Base-by-base conservation (phyloP, 1,284 basidiomycete species). In the Wallemia mellicola region DNA sequence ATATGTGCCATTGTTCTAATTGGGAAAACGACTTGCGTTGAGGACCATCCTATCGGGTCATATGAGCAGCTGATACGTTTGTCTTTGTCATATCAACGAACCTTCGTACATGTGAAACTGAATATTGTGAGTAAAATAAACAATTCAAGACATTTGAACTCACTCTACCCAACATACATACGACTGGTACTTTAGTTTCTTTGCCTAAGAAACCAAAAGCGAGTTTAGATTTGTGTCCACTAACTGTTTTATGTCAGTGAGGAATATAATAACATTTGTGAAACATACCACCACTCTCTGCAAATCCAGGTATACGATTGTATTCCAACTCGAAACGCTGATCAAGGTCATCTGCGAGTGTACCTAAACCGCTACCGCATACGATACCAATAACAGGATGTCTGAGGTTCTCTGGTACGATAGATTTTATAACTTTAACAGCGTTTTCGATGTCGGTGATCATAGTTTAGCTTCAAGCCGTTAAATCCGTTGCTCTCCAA, bases 31-130 rank as follows among this genome's bases (percentile, higher is more conserved):
- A 84, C 62, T 62, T 3, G 61, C 30, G 5, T 60, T 59, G 25
- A 9, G 11, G 32, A 15, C 55, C 55, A 28, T 19, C 55, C 55
- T 57, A n/a, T 48, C n/a, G n/a, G n/a, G n/a, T n/a, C n/a, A n/a
- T n/a, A n/a, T n/a, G n/a, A n/a, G n/a, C n/a, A n/a, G n/a, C n/a
- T n/a, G n/a, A n/a, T n/a, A n/a, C n/a, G n/a, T n/a, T n/a, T n/a
- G n/a, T n/a, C n/a, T n/a, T n/a, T n/a, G n/a, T n/a, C n/a, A n/a
- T n/a, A n/a, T n/a, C n/a, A n/a, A 68, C 65, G 86, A 79, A 2
- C 84, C 85, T 69, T 88, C 84, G 65, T 87, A 88, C 2, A 79
- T 75, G 68, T 87, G 84, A 64, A 87, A 83, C 83, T 82, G 32
- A 2, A 28, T 57, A 2, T 15, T 27, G 57, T 25, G 2, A 27